Conservation (phyloP, 345 rosid species). For the Litchi chinensis region DNA sequence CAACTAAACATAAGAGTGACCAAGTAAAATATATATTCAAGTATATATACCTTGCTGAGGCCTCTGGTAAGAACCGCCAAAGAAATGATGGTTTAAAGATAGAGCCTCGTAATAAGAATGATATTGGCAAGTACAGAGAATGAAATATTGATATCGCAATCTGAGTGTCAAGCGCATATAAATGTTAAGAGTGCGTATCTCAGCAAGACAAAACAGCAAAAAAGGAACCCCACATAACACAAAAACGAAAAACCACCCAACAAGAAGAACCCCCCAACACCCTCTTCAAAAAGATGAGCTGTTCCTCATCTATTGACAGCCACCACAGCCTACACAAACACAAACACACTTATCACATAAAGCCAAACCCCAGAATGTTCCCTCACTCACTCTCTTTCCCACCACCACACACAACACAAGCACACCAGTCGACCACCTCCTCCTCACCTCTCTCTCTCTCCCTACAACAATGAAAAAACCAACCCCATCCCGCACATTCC, state of each 20-base stretch:
- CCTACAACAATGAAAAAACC: not conserved
- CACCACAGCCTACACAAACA: constrained; percentile 33
- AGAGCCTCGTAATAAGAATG: not conserved
- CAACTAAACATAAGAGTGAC: not conserved
- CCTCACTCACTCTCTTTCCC: constrained; percentile 33
- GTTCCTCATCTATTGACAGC: constrained; percentile 50
- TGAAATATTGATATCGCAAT: constrained; percentile 26
- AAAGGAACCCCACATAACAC: constrained; percentile 12
- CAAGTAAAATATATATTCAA: constrained; percentile 11
- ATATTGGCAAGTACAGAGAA: not conserved
- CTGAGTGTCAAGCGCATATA: constrained; percentile 27
- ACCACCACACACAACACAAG: constrained; percentile 38
- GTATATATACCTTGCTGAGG: constrained; percentile 24
- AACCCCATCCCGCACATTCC: not conserved
- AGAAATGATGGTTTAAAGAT: not conserved
- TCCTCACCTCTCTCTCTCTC: constrained; percentile 2
- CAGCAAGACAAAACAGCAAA: constrained; percentile 21
- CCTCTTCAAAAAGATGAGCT: constrained; percentile 51
- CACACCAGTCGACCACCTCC: constrained; percentile 7
- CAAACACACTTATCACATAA: constrained; percentile 30
- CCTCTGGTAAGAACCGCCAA: constrained; percentile 2
- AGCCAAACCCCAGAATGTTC: constrained; percentile 52
- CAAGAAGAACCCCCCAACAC: constrained; percentile 24
- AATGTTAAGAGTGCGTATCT: not conserved
- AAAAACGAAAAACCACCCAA: constrained; percentile 1